Conservation (phyloP, 202 grass and related monocot species). For the Bolboschoenoplectus hybrid region DNA sequence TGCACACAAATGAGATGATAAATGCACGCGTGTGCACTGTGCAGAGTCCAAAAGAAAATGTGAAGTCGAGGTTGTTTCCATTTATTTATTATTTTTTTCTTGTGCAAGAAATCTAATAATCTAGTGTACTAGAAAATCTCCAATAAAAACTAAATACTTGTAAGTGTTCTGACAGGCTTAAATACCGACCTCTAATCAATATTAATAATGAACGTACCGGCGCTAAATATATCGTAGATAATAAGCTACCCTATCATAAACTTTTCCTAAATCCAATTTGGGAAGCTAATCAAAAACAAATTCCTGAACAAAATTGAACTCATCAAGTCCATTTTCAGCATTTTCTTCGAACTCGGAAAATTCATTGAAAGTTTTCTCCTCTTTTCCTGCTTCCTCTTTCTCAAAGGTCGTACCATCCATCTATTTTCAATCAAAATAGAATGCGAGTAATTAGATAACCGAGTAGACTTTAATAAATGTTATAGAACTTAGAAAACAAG, state of each 20-base stretch:
- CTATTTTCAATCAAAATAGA: conserved; percentile 30
- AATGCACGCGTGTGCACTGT: no score
- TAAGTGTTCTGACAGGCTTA: conserved; percentile 6
- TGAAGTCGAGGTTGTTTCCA: no score
- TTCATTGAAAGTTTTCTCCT: conserved; percentile 17
- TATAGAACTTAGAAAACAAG: not conserved
- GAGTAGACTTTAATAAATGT: not conserved
- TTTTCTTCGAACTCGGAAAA: conserved; percentile 32
- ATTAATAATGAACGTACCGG: not conserved
- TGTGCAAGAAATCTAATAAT: no score
- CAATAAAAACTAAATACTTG: not conserved
- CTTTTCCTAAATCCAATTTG: no score
- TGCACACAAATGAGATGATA: no score
- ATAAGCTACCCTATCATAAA: not conserved
- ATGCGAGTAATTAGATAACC: not conserved
- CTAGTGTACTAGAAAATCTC: not conserved
- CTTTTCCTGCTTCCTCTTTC: conserved; percentile 11
- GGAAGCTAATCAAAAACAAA: conserved; percentile 35
- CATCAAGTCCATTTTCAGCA: conserved; percentile 8
- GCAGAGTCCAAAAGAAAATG: no score
- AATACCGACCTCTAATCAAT: not conserved
- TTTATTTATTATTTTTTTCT: no score
- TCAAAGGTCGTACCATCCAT: conserved; percentile 28
- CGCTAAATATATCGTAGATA: not conserved
- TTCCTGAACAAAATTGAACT: conserved; percentile 19